Evolutionary conservation across 2,329 filamentous ascomycete genomes (phyloP).

Genomic region (Massarina eburnea): DNA sequence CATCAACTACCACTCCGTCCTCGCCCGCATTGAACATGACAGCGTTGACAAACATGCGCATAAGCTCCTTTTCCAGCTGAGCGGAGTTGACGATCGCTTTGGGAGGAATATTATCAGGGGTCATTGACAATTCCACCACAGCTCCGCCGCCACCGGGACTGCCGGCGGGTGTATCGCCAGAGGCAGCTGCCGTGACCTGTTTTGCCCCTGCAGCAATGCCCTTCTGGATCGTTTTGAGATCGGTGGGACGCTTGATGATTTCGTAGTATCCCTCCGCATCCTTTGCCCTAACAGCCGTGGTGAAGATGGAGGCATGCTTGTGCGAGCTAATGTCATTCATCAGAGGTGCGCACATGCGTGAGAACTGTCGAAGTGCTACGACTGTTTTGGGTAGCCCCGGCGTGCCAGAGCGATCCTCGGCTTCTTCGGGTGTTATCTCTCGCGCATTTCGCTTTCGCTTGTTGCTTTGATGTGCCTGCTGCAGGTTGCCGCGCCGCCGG

Average conservation of each 20-base stretch:
- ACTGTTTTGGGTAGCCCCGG: slow-evolving; percentile 37
- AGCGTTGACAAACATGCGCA: slow-evolving; percentile 96
- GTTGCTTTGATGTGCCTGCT: slow-evolving; percentile 27
- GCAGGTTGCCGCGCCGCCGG: slow-evolving; percentile 25
- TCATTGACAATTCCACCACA: slow-evolving; percentile 59
- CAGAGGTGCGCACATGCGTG: slow-evolving; percentile 49
- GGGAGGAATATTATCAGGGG: slow-evolving; percentile 78
- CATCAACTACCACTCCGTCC: slow-evolving; percentile 84
- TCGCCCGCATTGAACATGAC: slow-evolving; percentile 98
- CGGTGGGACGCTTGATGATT: slow-evolving; percentile 55
- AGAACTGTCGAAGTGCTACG: slow-evolving; percentile 52
- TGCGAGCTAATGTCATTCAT: slow-evolving; percentile 56
- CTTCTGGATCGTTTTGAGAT: slow-evolving; percentile 54
- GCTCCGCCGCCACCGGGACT: slow-evolving; percentile 60
- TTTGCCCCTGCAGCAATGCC: slow-evolving; percentile 55
- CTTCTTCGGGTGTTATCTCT: slow-evolving; percentile 35
- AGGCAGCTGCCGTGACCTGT: slow-evolving; percentile 57
- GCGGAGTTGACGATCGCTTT: slow-evolving; percentile 89
- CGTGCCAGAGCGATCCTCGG: slow-evolving; percentile 31
- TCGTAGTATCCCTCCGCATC: slow-evolving; percentile 55
- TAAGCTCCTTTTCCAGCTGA: slow-evolving; percentile 88
- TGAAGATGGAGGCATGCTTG: slow-evolving; percentile 56
- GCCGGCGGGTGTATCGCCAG: slow-evolving; percentile 59
- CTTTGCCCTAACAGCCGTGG: slow-evolving; percentile 51
- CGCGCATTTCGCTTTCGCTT: slow-evolving; percentile 48